These are phyloP conservation scores for Leptomonas pyrrhocoris DNA, from an alignment of 208 protist species.

Conservation along the genomic window DNA sequence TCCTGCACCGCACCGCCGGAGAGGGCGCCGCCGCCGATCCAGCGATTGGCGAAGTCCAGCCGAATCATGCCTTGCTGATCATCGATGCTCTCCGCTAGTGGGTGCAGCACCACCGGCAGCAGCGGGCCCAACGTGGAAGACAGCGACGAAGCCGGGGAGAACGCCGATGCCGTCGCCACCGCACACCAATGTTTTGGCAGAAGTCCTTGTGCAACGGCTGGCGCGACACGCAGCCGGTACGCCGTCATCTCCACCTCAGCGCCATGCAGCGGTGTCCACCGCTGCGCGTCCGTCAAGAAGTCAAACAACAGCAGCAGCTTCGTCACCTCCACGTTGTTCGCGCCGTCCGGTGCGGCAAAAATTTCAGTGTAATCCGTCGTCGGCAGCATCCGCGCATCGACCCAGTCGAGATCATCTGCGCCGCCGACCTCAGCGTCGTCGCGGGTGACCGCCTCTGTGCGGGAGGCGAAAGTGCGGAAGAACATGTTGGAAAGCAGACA, in stretches of 20 bases:
- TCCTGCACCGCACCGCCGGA: conserved; percentile 68
- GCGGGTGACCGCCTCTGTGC: background rate
- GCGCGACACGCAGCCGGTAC: background rate
- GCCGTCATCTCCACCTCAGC: background rate
- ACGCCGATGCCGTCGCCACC: background rate
- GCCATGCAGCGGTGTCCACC: background rate
- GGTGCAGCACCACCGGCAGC: conserved; percentile 14
- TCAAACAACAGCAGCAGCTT: conserved; percentile 37
- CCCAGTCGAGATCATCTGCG: conserved; percentile 4
- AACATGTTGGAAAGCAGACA: conserved; percentile 31
- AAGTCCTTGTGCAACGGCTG: background rate
- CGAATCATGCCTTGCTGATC: conserved; percentile 38
- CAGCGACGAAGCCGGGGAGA: background rate
- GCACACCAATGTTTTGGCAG: background rate
- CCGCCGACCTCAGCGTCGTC: background rate
- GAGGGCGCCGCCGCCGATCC: conserved; percentile 70
- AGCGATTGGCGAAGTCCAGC: conserved; percentile 76
- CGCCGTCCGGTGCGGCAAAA: conserved; percentile 6
- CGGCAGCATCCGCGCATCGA: conserved; percentile 18
- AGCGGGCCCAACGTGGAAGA: background rate
- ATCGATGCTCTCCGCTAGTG: conserved; percentile 48
- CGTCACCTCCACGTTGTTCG: conserved; percentile 23
- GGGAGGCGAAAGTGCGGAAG: conserved; percentile 23
- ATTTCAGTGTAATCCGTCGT: conserved; percentile 35
- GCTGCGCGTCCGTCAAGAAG: conserved; percentile 17